These are phyloP conservation scores for Aphanoascus verrucosus DNA, from an alignment of 2,329 filamentous ascomycete species.

Conservation along the genomic window DNA sequence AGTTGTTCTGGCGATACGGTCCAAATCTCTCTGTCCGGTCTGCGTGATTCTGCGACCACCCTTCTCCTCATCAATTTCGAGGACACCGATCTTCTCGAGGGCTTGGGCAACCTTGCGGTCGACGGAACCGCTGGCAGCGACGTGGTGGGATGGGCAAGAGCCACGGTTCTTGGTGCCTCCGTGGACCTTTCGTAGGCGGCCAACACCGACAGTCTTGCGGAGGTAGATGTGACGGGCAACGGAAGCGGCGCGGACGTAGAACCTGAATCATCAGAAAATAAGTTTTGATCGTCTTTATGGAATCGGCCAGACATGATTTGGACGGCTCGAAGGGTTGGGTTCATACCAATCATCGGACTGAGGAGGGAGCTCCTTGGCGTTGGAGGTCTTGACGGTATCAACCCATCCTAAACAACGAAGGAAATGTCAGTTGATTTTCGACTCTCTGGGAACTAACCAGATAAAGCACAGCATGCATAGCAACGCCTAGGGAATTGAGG, in stretches of 20 bases:
- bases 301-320: not conserved
- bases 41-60: slow-evolving; percentile 97
- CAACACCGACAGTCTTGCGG: slow-evolving; percentile 97
- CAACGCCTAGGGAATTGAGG: slow-evolving; percentile 9
- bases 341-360: slow-evolving; percentile 97
- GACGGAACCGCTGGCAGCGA: slow-evolving; percentile 86
- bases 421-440: not conserved
- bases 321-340: not conserved
- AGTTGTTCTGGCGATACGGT: slow-evolving; percentile 77
- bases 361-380: slow-evolving; percentile 92
- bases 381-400: slow-evolving; percentile 97
- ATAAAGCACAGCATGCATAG: not conserved
- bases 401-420: slow-evolving; percentile 63
- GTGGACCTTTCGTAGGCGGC: slow-evolving; percentile 93
- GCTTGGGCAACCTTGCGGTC: slow-evolving; percentile 97
- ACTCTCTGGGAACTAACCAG: not conserved
- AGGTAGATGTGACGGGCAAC: slow-evolving; percentile 98
- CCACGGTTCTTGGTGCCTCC: slow-evolving; percentile 96
- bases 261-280: slow-evolving; percentile 35
- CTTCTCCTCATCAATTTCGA: slow-evolving; percentile 97
- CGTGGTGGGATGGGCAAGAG: slow-evolving; percentile 80
- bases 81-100: slow-evolving; percentile 97
- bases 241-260: slow-evolving; percentile 77
- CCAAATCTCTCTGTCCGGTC: slow-evolving; percentile 96
- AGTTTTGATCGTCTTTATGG: not conserved